Percentiles rank a stretch among this genome's conserved stretches.
phyloP scores from a whole-genome alignment of 345 rosid genomes.

The Camelina sativa region DNA sequence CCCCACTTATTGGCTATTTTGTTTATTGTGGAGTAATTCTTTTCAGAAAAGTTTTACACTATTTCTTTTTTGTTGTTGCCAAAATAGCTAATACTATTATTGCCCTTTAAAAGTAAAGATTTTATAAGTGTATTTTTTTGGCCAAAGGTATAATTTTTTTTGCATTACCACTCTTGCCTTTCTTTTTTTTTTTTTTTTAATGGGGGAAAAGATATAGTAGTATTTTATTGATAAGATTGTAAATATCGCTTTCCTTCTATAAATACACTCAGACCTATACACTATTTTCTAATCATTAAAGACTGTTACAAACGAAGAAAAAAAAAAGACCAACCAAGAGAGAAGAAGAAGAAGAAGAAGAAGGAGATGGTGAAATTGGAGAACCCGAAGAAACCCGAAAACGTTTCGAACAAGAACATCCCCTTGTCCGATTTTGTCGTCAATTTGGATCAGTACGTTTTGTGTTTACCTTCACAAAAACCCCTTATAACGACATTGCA shows the following conservation, averaged over 20 bases:
- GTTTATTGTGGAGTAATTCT: background rate
- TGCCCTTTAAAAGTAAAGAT: conserved; percentile 1
- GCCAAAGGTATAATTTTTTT: background rate
- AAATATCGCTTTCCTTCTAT: conserved; percentile 39
- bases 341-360: conserved; percentile 17
- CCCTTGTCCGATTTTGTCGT: conserved; percentile 35
- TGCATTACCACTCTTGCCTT: background rate
- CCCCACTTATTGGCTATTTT: background rate
- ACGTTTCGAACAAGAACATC: conserved; percentile 22
- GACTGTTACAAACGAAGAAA: conserved; percentile 16
- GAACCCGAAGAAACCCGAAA: conserved; percentile 22
- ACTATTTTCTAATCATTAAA: conserved; percentile 44
- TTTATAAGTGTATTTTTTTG: background rate
- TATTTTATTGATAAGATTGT: background rate
- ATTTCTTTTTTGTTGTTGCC: too few species aligned
- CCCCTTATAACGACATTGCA: conserved; percentile 40
- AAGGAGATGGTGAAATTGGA: conserved; percentile 44
- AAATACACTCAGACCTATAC: conserved; percentile 33
- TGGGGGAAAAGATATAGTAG: background rate
- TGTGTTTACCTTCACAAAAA: background rate
- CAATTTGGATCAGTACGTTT: conserved; percentile 45
- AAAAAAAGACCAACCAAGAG: background rate
- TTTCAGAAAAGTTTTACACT: background rate
- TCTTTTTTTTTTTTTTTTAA: background rate
- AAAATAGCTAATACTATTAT: conserved; percentile 1